Conservation (phyloP, 2,329 filamentous ascomycete species). For the Pseudogymnoascus sp. region DNA sequence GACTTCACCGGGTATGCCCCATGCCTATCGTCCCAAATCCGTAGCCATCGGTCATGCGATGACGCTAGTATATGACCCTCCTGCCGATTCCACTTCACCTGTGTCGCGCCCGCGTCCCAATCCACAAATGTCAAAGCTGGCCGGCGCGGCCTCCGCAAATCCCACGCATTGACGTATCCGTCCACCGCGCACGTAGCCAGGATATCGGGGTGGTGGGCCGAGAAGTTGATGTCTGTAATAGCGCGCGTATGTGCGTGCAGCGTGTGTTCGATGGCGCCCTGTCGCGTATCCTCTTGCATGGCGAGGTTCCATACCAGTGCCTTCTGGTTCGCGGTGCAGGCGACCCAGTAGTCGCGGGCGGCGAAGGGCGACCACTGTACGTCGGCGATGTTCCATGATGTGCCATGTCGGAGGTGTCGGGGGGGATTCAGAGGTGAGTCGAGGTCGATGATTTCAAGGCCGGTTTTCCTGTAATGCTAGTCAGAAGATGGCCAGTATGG, state of each 20-base stretch:
- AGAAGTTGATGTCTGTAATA: constrained; percentile 96
- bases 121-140: constrained; percentile 79
- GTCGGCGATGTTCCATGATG: constrained; percentile 91
- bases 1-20: constrained; percentile 71
- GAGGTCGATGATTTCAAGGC: constrained; percentile 83
- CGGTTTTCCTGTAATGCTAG: constrained; percentile 48
- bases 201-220: constrained; percentile 81
- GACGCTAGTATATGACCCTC: constrained; percentile 82
- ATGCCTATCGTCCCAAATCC: constrained; percentile 84
- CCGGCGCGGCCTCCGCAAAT: constrained; percentile 64
- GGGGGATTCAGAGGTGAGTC: constrained; percentile 84
- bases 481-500: background rate
- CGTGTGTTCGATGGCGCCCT: constrained; percentile 72
- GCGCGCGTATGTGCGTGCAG: constrained; percentile 78
- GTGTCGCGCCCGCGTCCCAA: constrained; percentile 88
- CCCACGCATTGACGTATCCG: constrained; percentile 89
- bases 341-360: constrained; percentile 82
- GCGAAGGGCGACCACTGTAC: constrained; percentile 97
- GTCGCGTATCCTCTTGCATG: constrained; percentile 56
- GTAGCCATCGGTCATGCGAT: constrained; percentile 78
- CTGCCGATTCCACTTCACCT: constrained; percentile 90
- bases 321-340: constrained; percentile 89
- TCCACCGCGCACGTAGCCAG: constrained; percentile 88
- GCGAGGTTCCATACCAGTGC: constrained; percentile 91
- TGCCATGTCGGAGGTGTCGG: constrained; percentile 73